Conservation (phyloP, 2,329 filamentous ascomycete species). For the Fusarium humuli region DNA sequence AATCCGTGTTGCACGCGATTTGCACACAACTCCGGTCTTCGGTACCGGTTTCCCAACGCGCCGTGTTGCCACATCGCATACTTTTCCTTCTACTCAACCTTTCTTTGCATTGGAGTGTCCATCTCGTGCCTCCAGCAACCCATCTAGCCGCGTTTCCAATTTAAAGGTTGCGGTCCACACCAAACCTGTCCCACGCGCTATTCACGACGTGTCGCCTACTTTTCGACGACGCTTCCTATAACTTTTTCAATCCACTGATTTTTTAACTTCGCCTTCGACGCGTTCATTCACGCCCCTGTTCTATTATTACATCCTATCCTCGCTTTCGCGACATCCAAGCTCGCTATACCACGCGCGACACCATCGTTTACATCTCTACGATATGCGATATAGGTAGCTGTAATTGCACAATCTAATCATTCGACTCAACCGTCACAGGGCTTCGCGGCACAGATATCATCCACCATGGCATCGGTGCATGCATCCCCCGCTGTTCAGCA, state of each 20-base stretch:
- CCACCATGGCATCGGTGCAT: constrained; percentile 84
- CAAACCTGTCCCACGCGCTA: constrained; percentile 45
- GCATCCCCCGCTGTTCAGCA: constrained; percentile 75
- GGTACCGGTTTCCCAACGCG: constrained; percentile 57
- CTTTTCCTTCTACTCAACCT: constrained; percentile 55
- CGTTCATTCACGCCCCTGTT: constrained; percentile 40
- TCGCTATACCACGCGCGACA: constrained; percentile 40
- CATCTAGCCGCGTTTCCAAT: constrained; percentile 41
- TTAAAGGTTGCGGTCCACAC: constrained; percentile 37
- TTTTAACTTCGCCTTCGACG: constrained; percentile 43
- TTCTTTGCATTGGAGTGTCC: constrained; percentile 41
- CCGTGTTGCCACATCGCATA: constrained; percentile 55
- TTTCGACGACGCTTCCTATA: constrained; percentile 33
- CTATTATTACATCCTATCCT: constrained; percentile 28
- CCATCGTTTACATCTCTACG: constrained; percentile 46
- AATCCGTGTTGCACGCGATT: constrained; percentile 67
- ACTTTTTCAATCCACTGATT: constrained; percentile 33
- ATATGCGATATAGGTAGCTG: constrained; percentile 55
- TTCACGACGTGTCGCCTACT: constrained; percentile 45
- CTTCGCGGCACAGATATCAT: constrained; percentile 40
- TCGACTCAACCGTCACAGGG: constrained; percentile 42
- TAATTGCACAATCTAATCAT: constrained; percentile 40
- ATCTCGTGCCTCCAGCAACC: constrained; percentile 36
- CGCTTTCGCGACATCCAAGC: constrained; percentile 45
- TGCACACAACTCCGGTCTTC: constrained; percentile 59